phyloP scores from a whole-genome alignment of 306 rosid species.

The Castanea mollissima region DNA sequence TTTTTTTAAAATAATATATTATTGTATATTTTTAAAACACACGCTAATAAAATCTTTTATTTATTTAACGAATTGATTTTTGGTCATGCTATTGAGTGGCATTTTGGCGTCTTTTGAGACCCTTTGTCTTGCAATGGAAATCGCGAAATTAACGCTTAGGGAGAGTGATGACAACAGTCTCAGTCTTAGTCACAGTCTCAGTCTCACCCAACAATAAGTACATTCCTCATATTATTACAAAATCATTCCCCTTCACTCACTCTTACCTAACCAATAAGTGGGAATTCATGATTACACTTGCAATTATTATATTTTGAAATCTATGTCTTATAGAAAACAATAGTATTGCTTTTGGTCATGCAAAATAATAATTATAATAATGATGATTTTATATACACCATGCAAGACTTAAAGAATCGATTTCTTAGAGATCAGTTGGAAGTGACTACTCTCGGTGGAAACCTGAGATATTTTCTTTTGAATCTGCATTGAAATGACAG shows the following conservation, averaged over 20 bases:
- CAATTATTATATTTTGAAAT: neutral
- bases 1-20: too few relatives aligned
- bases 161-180: neutral
- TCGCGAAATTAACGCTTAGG: slow-evolving; percentile 12
- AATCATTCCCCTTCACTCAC: slow-evolving; percentile 32
- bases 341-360: slow-evolving; percentile 20
- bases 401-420: neutral
- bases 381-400: neutral
- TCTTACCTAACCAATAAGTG: slow-evolving; percentile 24
- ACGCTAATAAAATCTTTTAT: neutral
- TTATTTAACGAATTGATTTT: neutral
- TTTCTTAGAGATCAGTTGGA: slow-evolving; percentile 38
- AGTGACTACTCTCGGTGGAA: slow-evolving; percentile 52
- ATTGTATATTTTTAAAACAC: too few relatives aligned
- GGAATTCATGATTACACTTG: slow-evolving; percentile 13
- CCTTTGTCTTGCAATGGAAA: slow-evolving; percentile 9
- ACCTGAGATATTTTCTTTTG: neutral
- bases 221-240: slow-evolving; percentile 38
- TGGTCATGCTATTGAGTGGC: slow-evolving; percentile 20
- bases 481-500: neutral
- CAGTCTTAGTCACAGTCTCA: neutral
- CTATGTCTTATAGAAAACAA: neutral
- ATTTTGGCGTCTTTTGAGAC: slow-evolving; percentile 54
- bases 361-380: neutral
- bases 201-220: slow-evolving; percentile 2